Percentiles rank a stretch among this genome's conserved stretches.
Evolutionary conservation across 177 flowering plant genomes (phyloP).

Genomic region (Viscum album): DNA sequence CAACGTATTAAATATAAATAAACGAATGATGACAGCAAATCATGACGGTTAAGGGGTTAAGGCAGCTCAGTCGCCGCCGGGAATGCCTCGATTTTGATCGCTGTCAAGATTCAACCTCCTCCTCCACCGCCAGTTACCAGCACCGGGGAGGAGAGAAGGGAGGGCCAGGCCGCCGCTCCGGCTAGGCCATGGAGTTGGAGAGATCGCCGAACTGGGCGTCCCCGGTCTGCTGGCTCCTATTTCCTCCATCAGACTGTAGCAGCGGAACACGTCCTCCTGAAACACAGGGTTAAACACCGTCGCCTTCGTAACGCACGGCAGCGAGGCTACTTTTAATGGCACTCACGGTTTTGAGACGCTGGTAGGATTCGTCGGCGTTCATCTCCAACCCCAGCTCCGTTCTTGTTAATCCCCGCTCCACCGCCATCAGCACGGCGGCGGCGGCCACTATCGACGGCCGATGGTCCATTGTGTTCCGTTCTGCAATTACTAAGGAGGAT

Average conservation of each 20-base stretch:
- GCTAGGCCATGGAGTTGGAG: slow-evolving; percentile 17
- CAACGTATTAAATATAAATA: background rate
- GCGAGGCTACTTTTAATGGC: background rate
- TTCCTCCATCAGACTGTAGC: slow-evolving; percentile 21
- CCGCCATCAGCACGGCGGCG: slow-evolving; percentile 29
- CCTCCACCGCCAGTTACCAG: slow-evolving; percentile 18
- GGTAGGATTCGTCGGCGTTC: slow-evolving; percentile 15
- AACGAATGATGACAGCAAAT: background rate
- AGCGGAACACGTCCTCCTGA: slow-evolving; percentile 26
- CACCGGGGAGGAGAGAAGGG: slow-evolving; percentile 14
- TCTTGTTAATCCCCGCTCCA: slow-evolving; percentile 26
- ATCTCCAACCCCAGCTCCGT: slow-evolving; percentile 23
- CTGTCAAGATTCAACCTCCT: slow-evolving; percentile 18
- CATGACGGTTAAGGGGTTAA: background rate
- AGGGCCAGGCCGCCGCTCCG: slow-evolving; percentile 8
- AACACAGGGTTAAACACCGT: background rate
- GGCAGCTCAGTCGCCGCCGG: slow-evolving; percentile 6
- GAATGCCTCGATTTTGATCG: slow-evolving; percentile 9
- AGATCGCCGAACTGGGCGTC: slow-evolving; percentile 1
- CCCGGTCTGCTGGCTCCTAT: slow-evolving; percentile 11
- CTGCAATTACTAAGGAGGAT: slow-evolving; percentile 12
- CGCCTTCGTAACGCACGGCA: no score
- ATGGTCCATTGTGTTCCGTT: slow-evolving; percentile 21
- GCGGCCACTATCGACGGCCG: slow-evolving; percentile 33
- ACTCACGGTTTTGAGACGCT: slow-evolving; percentile 26